A percentile compares a stretch with the other conserved stretches of the same genome.
Conservation (phyloP, 495 filamentous ascomycete species). For the Evansstolkia leycettana region DNA sequence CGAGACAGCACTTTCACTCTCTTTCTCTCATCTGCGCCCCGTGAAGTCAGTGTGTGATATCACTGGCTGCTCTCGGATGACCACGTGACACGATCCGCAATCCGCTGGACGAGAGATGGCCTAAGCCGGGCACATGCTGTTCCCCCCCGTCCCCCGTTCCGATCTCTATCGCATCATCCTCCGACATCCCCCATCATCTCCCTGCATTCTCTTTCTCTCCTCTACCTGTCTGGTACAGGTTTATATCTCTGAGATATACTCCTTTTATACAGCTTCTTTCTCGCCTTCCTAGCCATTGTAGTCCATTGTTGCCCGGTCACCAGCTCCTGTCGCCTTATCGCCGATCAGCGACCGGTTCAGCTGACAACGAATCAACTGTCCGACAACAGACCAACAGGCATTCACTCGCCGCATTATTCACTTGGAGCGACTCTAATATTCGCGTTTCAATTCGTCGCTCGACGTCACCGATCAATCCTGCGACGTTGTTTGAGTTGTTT, state of each 20-base stretch:
- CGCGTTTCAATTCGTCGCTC: too few species aligned
- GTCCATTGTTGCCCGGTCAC: neutral
- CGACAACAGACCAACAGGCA: too few species aligned
- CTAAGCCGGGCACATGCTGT: too few species aligned
- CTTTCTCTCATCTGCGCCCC: slow-evolving; percentile 7
- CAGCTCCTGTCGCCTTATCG: slow-evolving; percentile 8
- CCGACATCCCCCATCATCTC: slow-evolving; percentile 1
- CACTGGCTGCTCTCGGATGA: slow-evolving; percentile 23
- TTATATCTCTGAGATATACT: neutral
- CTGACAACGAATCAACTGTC: neutral
- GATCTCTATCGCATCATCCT: slow-evolving; percentile 4
- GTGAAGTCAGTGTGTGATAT: slow-evolving; percentile 32
- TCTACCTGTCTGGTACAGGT: slow-evolving; percentile 4
- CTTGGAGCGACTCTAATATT: too few species aligned
- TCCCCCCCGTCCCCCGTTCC: too few species aligned
- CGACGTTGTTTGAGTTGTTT: neutral
- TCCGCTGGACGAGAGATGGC: slow-evolving; percentile 5
- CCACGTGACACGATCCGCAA: slow-evolving; percentile 29
- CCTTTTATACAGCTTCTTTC: slow-evolving; percentile 2
- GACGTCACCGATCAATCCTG: neutral
- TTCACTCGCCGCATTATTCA: too few species aligned
- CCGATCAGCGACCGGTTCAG: slow-evolving; percentile 6
- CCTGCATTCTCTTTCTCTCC: neutral
- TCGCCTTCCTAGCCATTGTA: neutral
- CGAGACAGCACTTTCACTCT: too few species aligned